Conservation (phyloP, 2,329 filamentous ascomycete species). For the Pyricularia pennisetigena region DNA sequence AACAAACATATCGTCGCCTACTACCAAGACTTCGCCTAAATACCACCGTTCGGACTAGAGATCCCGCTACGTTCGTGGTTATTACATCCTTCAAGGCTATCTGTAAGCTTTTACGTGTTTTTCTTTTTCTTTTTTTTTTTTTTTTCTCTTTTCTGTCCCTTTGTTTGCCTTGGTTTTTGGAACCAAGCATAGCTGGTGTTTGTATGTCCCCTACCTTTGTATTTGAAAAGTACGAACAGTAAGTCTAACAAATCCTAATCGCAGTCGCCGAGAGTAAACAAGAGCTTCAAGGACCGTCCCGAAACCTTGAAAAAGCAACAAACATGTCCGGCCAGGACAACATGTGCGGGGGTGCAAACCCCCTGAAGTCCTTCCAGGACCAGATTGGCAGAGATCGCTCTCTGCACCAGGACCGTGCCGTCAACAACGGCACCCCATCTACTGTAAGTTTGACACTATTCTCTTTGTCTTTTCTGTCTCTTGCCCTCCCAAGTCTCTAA, state of each 20-base stretch:
- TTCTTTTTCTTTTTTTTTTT: not conserved
- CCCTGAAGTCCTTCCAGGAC: conserved; percentile 63
- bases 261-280: not conserved
- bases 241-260: not conserved
- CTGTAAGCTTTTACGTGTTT: not conserved
- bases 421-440: not conserved
- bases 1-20: not conserved
- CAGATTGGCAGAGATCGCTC: conserved; percentile 59
- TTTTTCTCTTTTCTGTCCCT: not conserved
- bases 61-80: not conserved
- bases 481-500: not conserved
- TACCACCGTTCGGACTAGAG: not conserved
- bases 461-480: not conserved
- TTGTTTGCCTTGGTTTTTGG: not conserved
- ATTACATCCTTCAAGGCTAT: not conserved
- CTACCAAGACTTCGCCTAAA: not conserved
- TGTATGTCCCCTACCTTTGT: not conserved
- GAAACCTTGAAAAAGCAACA: not conserved
- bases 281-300: not conserved
- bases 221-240: not conserved
- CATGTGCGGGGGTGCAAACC: conserved; percentile 65
- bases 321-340: conserved; percentile 25
- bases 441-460: not conserved
- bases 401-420: conserved; percentile 61
- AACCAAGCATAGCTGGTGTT: not conserved